A percentile compares a stretch with the other conserved stretches of the same genome.
Evolutionary conservation across 1,139 yeast species (phyloP).

Genomic region (Yamadazyma diospyri): DNA sequence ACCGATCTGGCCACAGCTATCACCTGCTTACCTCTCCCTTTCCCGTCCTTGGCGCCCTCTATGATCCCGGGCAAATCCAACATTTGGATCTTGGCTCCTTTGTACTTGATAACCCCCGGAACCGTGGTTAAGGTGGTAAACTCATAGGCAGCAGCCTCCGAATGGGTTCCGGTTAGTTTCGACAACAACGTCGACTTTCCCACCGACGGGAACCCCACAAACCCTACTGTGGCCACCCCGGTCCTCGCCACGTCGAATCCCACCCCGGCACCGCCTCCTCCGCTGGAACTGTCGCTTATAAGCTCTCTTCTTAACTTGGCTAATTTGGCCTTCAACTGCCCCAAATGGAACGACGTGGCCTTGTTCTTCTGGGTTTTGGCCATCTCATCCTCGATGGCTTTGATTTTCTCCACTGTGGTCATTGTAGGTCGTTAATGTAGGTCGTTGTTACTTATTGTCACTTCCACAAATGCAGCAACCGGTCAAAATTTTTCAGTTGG

Average conservation of each 20-base stretch:
- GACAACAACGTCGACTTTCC: conserved; percentile 88
- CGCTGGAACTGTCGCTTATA: conserved; percentile 69
- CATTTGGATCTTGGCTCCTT: conserved; percentile 98
- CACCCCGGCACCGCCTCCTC: conserved; percentile 84
- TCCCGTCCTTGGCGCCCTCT: conserved; percentile 98
- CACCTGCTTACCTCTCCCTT: conserved; percentile 98
- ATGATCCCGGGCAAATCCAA: conserved; percentile 97
- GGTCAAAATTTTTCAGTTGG: conserved; percentile 2
- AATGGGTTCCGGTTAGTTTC: conserved; percentile 89
- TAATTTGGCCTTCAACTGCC: conserved; percentile 91
- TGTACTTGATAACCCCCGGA: conserved; percentile 92
- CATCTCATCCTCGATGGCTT: conserved; percentile 93
- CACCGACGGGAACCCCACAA: conserved; percentile 98
- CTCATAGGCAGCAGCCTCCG: conserved; percentile 96
- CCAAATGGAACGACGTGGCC: conserved; percentile 94
- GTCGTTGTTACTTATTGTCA: not conserved
- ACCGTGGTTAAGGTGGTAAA: conserved; percentile 97
- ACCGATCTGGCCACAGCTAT: conserved; percentile 98
- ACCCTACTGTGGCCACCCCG: conserved; percentile 95
- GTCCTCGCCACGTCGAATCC: conserved; percentile 98
- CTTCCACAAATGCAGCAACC: not conserved
- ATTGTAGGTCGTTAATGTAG: conserved; percentile 28
- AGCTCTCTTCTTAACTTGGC: conserved; percentile 93
- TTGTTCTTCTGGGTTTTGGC: conserved; percentile 93
- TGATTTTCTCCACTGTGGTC: conserved; percentile 86